Evolutionary conservation across 345 rosid species (phyloP).

Genomic region (Sapria himalayana): DNA sequence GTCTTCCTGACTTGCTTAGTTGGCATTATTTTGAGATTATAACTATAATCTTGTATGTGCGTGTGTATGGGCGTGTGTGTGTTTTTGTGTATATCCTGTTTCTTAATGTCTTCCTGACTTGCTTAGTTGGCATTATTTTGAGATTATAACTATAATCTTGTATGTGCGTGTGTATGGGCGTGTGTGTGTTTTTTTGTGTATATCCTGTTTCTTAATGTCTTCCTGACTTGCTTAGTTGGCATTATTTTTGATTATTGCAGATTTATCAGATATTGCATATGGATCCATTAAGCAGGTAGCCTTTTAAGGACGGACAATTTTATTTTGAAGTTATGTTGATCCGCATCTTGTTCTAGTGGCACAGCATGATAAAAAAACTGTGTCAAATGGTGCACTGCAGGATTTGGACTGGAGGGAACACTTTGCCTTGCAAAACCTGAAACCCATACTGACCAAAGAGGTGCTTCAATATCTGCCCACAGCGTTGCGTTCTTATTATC

Average conservation of each 20-base stretch:
- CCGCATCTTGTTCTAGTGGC: neutral
- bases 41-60: too few relatives aligned
- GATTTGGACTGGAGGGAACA: slow-evolving; percentile 73
- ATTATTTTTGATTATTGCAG: slow-evolving; percentile 16
- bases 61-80: too few relatives aligned
- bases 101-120: too few relatives aligned
- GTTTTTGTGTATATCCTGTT: too few relatives aligned
- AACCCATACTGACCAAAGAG: slow-evolving; percentile 59
- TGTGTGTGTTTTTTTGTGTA: too few relatives aligned
- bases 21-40: too few relatives aligned
- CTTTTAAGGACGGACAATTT: slow-evolving; percentile 3
- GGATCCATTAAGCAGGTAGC: slow-evolving; percentile 32
- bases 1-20: too few relatives aligned
- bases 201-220: too few relatives aligned
- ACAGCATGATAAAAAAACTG: slow-evolving; percentile 5
- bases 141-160: too few relatives aligned
- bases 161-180: too few relatives aligned
- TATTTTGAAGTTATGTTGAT: neutral
- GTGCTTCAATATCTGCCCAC: slow-evolving; percentile 10
- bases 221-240: neutral
- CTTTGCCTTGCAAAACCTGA: slow-evolving; percentile 39
- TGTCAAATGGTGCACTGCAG: slow-evolving; percentile 29
- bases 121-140: too few relatives aligned
- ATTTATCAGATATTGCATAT: slow-evolving; percentile 14
- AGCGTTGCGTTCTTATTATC: neutral